Percentiles rank a stretch among this genome's conserved stretches.
phyloP scores from a whole-genome alignment of 2,329 filamentous ascomycete species.

The Aspergillus unguis region DNA sequence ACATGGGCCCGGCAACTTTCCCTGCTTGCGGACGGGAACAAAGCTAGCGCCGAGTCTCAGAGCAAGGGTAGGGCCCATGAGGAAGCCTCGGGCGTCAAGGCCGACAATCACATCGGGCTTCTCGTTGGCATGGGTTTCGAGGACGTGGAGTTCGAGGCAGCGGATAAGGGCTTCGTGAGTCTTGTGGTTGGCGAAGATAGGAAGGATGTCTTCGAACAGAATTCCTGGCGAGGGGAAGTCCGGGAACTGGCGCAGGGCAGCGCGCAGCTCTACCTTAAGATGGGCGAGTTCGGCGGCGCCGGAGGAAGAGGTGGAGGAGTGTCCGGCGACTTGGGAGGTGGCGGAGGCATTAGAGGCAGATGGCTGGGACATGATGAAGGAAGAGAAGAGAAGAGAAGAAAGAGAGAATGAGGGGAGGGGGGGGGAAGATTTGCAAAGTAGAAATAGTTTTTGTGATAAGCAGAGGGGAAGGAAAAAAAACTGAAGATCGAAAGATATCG shows the following conservation, averaged over 20 bases:
- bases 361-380: constrained; percentile 40
- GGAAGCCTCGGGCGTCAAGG: constrained; percentile 88
- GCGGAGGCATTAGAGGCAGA: constrained; percentile 37
- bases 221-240: constrained; percentile 93
- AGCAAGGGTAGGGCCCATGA: constrained; percentile 89
- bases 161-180: constrained; percentile 75
- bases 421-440: constrained; percentile 17
- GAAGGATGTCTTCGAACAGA: constrained; percentile 96
- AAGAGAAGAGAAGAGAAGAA: constrained; percentile 14
- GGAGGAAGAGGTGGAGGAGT: constrained; percentile 46
- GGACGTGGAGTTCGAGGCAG: constrained; percentile 79
- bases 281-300: constrained; percentile 54
- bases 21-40: constrained; percentile 89
- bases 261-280: constrained; percentile 66
- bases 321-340: constrained; percentile 41
- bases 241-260: constrained; percentile 75
- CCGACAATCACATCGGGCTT: constrained; percentile 89
- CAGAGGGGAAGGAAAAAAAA: constrained; percentile 13
- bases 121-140: constrained; percentile 57
- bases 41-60: constrained; percentile 79
- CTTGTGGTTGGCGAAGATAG: constrained; percentile 76
- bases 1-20: constrained; percentile 89
- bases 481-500: background rate
- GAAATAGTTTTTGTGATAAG: constrained; percentile 21
- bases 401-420: constrained; percentile 19